These are phyloP conservation scores for Neurospora sublineolata DNA, from an alignment of 495 filamentous ascomycete genomes.

Conservation along the genomic window DNA sequence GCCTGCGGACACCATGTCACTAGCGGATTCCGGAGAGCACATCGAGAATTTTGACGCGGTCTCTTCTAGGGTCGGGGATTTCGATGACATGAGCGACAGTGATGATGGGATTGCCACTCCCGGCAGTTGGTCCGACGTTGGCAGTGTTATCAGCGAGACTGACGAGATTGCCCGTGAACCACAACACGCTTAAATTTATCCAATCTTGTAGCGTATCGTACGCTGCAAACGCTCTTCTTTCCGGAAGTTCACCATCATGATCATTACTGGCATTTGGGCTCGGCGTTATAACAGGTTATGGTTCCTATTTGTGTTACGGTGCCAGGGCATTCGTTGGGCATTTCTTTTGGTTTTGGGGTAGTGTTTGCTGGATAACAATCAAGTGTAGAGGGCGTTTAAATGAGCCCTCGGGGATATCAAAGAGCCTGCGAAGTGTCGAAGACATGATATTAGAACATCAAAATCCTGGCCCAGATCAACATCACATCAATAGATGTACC, in stretches of 20 bases:
- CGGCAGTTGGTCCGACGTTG: slow-evolving; percentile 68
- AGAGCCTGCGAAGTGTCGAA: background rate
- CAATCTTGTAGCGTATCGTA: background rate
- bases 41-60: slow-evolving; percentile 21
- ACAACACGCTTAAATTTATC: background rate
- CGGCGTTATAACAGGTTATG: background rate
- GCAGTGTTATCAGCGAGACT: slow-evolving; percentile 54
- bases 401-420: background rate
- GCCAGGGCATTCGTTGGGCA: background rate
- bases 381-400: background rate
- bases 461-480: background rate
- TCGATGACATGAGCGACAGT: slow-evolving; percentile 57
- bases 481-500: background rate
- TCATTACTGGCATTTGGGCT: background rate
- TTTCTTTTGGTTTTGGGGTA: background rate
- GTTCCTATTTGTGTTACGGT: background rate
- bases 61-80: slow-evolving; percentile 20
- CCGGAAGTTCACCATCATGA: background rate
- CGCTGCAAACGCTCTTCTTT: background rate
- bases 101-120: slow-evolving; percentile 52
- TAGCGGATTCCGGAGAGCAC: slow-evolving; percentile 33
- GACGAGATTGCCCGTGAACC: slow-evolving; percentile 22
- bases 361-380: background rate
- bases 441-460: background rate
- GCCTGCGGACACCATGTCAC: slow-evolving; percentile 38